phyloP scores from a whole-genome alignment of 83 land plant species.

The Picea engelmannii region DNA sequence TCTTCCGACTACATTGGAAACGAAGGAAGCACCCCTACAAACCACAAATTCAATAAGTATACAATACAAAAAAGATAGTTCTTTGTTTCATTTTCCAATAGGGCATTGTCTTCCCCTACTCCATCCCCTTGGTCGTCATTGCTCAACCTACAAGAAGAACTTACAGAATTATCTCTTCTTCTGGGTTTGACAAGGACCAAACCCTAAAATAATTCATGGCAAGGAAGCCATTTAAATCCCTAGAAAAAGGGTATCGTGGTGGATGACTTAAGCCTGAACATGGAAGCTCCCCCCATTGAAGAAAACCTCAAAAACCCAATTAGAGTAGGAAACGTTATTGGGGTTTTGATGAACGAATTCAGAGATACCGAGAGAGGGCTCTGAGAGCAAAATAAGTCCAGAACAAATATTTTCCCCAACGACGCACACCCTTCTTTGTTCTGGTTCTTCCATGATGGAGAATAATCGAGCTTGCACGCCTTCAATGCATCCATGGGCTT shows the following conservation, averaged over 20 bases:
- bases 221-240: conserved; percentile 58
- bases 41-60: neutral
- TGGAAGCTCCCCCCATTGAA: conserved; percentile 7
- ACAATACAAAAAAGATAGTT: neutral
- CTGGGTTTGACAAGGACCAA: conserved; percentile 9
- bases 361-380: conserved; percentile 2
- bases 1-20: conserved; percentile 81
- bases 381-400: neutral
- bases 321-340: no score
- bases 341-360: no score
- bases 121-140: conserved; percentile 8
- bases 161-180: conserved; percentile 10
- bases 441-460: neutral
- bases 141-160: neutral
- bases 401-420: no score
- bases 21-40: conserved; percentile 92
- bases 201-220: conserved; percentile 34
- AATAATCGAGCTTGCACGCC: no score
- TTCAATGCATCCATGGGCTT: no score
- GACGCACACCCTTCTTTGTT: neutral
- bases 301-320: no score
- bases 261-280: conserved; percentile 29
- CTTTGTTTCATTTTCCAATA: neutral
- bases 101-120: neutral
- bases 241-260: conserved; percentile 35